phyloP scores from a whole-genome alignment of 2,329 filamentous ascomycete genomes.

The Pezicula rhizophila region DNA sequence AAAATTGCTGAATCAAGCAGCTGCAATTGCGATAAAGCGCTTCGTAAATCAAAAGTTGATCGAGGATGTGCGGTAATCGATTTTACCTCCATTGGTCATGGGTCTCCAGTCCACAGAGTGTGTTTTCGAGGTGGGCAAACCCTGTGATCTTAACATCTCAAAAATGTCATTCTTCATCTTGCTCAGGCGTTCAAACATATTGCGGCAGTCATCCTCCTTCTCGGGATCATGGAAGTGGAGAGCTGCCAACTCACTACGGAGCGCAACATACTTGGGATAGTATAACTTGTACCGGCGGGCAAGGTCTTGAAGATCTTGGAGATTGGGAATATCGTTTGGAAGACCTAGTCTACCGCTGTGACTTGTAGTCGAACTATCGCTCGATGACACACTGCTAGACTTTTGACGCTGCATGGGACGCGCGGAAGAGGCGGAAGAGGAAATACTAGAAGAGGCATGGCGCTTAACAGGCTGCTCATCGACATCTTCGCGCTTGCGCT shows the following conservation, averaged over 20 bases:
- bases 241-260: constrained; percentile 49
- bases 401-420: constrained; percentile 21
- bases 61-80: background rate
- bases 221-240: constrained; percentile 41
- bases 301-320: constrained; percentile 41
- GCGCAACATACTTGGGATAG: constrained; percentile 50
- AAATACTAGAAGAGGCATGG: background rate
- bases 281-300: constrained; percentile 49
- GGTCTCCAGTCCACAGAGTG: background rate
- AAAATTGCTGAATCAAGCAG: too few species aligned
- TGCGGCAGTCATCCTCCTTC: constrained; percentile 43
- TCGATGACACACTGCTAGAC: constrained; percentile 23
- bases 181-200: constrained; percentile 49
- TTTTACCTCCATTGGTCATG: background rate
- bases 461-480: background rate
- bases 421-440: background rate
- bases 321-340: constrained; percentile 36
- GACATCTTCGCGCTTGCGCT: constrained; percentile 16
- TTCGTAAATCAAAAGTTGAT: too few species aligned
- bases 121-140: background rate
- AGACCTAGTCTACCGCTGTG: constrained; percentile 6
- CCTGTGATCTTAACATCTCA: constrained; percentile 9
- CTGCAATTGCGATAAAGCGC: too few species aligned
- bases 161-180: constrained; percentile 53
- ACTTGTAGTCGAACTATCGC: constrained; percentile 15